Base-by-base conservation (phyloP, 495 filamentous ascomycete genomes). In the Lentithecium fluviatile region DNA sequence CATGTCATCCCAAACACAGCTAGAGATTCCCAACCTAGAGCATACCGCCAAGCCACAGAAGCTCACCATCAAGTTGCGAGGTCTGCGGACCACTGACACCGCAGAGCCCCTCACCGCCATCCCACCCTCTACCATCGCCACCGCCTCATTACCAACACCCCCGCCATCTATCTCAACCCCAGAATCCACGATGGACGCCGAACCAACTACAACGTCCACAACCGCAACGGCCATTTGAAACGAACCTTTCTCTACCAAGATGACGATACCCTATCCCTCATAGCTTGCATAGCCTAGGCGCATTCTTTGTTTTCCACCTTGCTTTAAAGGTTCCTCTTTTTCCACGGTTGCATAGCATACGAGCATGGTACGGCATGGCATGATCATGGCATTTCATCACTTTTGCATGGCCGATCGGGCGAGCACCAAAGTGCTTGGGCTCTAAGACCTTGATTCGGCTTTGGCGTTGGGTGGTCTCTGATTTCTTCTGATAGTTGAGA, bases 371-470 rank as follows among this genome's bases (percentile, higher is more conserved):
- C 19, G 29, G 38, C 52, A 55, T 24, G 25, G 43, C 53, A 57
- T 48, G 24, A 43, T 20, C 19, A 52, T 21, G 29, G 29, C 32
- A 11, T 34, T 54, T 15, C 40, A 43, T n/a, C 40, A 43, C 21
- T 42, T 23, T 54, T 54, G 51, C 51, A 54, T 54, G 24, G 20
- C 40, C 13, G 6, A n/a, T 43, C 40, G 45, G 23, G 8, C 32
- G 20, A 34, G 55, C 55, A 42, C 55, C 55, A 58, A 58, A 58
- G 55, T 58, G 55, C 55, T 58, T 58, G 55, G 55, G 55, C 55
- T 32, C 45, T 50, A 20, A 1, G 6, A 54, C 36, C 53, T 42
- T 32, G 25, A 23, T 54, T 42, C 24, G 34, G 52, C 36, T 25
- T n/a, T 25, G 36, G 36, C 19, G 52, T 45, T 42, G 23, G n/a